phyloP scores from a whole-genome alignment of 176 grass and related monocot species.

The Bromus sterilis region DNA sequence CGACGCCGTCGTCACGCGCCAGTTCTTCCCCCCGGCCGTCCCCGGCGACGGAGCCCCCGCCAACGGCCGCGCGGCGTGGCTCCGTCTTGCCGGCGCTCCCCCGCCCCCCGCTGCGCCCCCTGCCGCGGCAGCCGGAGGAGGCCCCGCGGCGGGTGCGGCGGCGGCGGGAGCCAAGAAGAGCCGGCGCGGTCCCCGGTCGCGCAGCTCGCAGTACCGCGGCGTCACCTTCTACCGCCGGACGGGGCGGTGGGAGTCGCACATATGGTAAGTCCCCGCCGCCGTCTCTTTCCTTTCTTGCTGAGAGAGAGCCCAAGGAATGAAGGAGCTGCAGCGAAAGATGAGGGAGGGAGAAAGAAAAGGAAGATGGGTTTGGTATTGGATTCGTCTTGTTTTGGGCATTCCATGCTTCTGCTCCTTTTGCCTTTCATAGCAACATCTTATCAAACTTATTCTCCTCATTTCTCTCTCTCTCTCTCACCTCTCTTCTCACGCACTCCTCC shows the following conservation, averaged over 20 bases:
- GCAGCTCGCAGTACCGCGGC: constrained; percentile 98
- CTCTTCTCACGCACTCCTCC: constrained; percentile 1
- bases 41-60: background rate
- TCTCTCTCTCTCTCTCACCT: background rate
- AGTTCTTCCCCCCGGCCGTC: constrained; percentile 69
- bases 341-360: background rate
- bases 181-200: constrained; percentile 81
- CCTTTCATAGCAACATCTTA: constrained; percentile 63
- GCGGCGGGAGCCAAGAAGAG: constrained; percentile 47
- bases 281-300: background rate
- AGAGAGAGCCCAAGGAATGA: background rate
- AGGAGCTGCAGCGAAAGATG: background rate
- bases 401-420: constrained; percentile 38
- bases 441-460: constrained; percentile 37
- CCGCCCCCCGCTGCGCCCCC: background rate
- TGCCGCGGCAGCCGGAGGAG: background rate
- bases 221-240: constrained; percentile 98
- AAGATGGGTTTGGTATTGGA: constrained; percentile 11
- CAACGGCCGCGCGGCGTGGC: constrained; percentile 30
- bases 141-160: background rate
- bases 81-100: constrained; percentile 25
- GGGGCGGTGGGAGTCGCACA: constrained; percentile 97
- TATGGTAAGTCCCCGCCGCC: constrained; percentile 57
- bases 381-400: constrained; percentile 55
- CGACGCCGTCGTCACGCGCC: constrained; percentile 52